phyloP scores from a whole-genome alignment of 2,329 filamentous ascomycete species.

The Acrocalymma vagum region DNA sequence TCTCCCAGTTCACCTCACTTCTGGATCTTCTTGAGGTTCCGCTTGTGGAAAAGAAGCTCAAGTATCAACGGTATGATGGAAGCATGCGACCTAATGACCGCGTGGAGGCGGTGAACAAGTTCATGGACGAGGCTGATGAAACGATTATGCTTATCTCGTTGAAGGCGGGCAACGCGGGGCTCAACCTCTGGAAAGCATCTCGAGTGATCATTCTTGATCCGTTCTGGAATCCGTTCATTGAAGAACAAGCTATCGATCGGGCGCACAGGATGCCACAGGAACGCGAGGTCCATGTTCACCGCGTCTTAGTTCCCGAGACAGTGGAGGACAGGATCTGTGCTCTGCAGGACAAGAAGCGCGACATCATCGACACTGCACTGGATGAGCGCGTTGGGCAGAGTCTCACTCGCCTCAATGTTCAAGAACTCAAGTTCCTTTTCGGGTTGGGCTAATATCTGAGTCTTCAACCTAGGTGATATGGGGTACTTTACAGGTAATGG shows the following conservation, averaged over 20 bases:
- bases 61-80: slow-evolving; percentile 78
- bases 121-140: slow-evolving; percentile 67
- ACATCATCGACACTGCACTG: slow-evolving; percentile 79
- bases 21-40: slow-evolving; percentile 81
- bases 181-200: slow-evolving; percentile 84
- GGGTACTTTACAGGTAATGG: too few species aligned
- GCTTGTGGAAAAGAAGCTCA: slow-evolving; percentile 65
- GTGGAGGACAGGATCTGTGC: slow-evolving; percentile 87
- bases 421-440: slow-evolving; percentile 77
- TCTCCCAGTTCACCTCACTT: slow-evolving; percentile 82
- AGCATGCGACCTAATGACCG: slow-evolving; percentile 74
- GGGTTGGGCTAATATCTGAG: slow-evolving; percentile 37
- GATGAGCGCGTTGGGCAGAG: slow-evolving; percentile 76
- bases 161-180: slow-evolving; percentile 83
- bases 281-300: slow-evolving; percentile 78
- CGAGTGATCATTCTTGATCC: slow-evolving; percentile 91
- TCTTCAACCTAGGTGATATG: too few species aligned
- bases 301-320: slow-evolving; percentile 77
- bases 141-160: slow-evolving; percentile 80
- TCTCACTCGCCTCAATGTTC: slow-evolving; percentile 70
- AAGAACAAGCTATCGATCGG: slow-evolving; percentile 90
- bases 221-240: slow-evolving; percentile 94
- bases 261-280: slow-evolving; percentile 87
- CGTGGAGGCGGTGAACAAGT: slow-evolving; percentile 72
- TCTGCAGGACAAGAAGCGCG: slow-evolving; percentile 80